These are phyloP conservation scores for Lactarius quietus DNA, from an alignment of 768 basidiomycete species.

Conservation along the genomic window DNA sequence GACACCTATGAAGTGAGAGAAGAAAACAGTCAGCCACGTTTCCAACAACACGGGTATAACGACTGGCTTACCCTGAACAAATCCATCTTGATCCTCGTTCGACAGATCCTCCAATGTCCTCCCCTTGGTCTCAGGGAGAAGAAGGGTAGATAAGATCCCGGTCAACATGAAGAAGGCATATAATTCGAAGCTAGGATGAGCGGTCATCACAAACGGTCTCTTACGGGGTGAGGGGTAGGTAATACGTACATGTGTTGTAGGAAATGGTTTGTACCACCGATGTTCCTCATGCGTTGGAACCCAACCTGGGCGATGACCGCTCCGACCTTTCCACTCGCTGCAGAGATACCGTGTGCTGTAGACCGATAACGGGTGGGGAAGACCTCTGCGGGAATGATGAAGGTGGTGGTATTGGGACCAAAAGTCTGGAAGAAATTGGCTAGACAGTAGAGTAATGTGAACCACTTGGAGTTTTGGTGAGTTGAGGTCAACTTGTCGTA, in stretches of 20 bases:
- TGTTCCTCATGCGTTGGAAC: slow-evolving; percentile 64
- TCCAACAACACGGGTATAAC: neutral
- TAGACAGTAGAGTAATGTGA: slow-evolving; percentile 83
- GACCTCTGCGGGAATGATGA: slow-evolving; percentile 75
- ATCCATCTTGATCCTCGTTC: slow-evolving; percentile 62
- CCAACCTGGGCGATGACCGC: slow-evolving; percentile 80
- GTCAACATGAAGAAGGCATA: slow-evolving; percentile 87
- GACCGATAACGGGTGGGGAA: slow-evolving; percentile 90
- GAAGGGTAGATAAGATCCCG: slow-evolving; percentile 74
- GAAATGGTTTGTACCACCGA: slow-evolving; percentile 59
- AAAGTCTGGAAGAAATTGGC: slow-evolving; percentile 91
- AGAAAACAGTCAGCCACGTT: neutral
- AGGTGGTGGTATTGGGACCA: slow-evolving; percentile 78
- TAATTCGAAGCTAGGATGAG: slow-evolving; percentile 55
- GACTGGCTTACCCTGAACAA: slow-evolving; percentile 43
- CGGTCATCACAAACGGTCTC: slow-evolving; percentile 5
- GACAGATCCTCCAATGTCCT: slow-evolving; percentile 67
- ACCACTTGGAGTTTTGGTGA: slow-evolving; percentile 45
- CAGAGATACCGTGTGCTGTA: slow-evolving; percentile 80
- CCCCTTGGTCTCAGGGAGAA: slow-evolving; percentile 76
- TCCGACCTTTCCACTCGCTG: slow-evolving; percentile 79
- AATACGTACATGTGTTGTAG: slow-evolving; percentile 63
- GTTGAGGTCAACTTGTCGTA: slow-evolving; percentile 55
- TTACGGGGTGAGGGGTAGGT: neutral
- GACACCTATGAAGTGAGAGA: slow-evolving; percentile 8